Conservation (phyloP, 1,284 basidiomycete genomes). For the Heterobasidion annosum region DNA sequence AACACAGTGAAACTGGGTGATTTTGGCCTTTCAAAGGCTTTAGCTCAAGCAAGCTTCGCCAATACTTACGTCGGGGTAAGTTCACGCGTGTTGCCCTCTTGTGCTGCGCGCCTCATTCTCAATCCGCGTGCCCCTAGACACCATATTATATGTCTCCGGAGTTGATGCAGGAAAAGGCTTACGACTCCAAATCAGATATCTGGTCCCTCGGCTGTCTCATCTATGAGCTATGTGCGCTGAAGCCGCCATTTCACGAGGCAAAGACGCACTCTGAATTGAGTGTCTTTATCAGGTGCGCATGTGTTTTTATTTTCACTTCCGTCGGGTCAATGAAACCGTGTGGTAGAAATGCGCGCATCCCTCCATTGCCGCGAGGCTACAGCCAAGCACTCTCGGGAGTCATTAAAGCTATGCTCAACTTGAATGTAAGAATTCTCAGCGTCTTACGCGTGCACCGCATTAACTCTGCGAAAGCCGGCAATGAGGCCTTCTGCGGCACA, state of each 20-base stretch:
- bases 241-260: slow-evolving; percentile 87
- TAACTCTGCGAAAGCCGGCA: slow-evolving; percentile 39
- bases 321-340: not conserved
- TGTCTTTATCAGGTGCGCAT: slow-evolving; percentile 62
- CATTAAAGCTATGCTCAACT: slow-evolving; percentile 81
- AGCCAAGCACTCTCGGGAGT: slow-evolving; percentile 62
- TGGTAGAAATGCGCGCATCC: slow-evolving; percentile 72
- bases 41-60: slow-evolving; percentile 81
- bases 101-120: not conserved
- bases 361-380: slow-evolving; percentile 77
- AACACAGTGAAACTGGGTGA: slow-evolving; percentile 89
- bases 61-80: slow-evolving; percentile 94
- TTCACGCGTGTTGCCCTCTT: slow-evolving; percentile 6
- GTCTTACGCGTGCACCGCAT: not conserved
- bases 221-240: slow-evolving; percentile 89
- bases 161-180: slow-evolving; percentile 91
- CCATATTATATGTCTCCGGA: slow-evolving; percentile 99
- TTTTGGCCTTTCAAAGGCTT: slow-evolving; percentile 91
- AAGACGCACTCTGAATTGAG: slow-evolving; percentile 82
- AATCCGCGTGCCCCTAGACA: slow-evolving; percentile 44
- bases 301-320: too few species aligned
- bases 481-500: slow-evolving; percentile 77
- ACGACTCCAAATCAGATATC: slow-evolving; percentile 96
- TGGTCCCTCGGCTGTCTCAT: slow-evolving; percentile 97
- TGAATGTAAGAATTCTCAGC: slow-evolving; percentile 51